Base-by-base conservation (phyloP, 2,329 filamentous ascomycete genomes). In the Dryadomyces quercivorus region DNA sequence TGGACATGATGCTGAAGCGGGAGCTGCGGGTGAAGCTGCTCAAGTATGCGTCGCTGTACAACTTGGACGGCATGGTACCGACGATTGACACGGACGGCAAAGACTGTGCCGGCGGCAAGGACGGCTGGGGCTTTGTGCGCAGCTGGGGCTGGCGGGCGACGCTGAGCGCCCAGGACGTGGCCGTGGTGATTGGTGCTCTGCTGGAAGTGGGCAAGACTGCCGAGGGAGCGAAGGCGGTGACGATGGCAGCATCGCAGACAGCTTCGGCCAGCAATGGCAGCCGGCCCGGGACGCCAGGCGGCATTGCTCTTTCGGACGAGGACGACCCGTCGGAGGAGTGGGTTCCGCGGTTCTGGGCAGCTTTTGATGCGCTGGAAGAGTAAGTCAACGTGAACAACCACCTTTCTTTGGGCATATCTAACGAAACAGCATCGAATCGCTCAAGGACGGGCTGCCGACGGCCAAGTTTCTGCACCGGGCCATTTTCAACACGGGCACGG, bases 111-210 rank as follows among this genome's bases (percentile, higher is more conserved):
- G 83, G 85, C 21, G 81, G 82, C 49, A 92, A 92, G 64, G 90
- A 95, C 66, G 91, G 90, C 12, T 97, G 92, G 92, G 92, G 93
- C 0, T 98, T 97, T 65, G 92, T 97, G 18, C 81, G 91, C 56
- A 95, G 89, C 65, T 98, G 93, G 93, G 93, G 93, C 12, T 98
- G 91, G 91, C 86, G 91, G 66, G 92, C 91, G 1, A 96, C 92
- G 51, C 75, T 97, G 26, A 94, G 88, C 58, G 93, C 93, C 6
- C 87, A 92, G 50, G 93, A 98, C 66, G 89, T 96, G 0, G 89
- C 88, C n/a, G 88, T 95, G 16, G 84, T 97, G 34, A 80, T 97
- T 20, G 90, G 90, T 52, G 90, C 92, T 16, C 85, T 98, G 50
- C 79, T 98, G 1, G 93, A 98, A 71, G 90, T 97, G 31, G 92